phyloP scores from a whole-genome alignment of 345 rosid genomes.

The Salix brachista region DNA sequence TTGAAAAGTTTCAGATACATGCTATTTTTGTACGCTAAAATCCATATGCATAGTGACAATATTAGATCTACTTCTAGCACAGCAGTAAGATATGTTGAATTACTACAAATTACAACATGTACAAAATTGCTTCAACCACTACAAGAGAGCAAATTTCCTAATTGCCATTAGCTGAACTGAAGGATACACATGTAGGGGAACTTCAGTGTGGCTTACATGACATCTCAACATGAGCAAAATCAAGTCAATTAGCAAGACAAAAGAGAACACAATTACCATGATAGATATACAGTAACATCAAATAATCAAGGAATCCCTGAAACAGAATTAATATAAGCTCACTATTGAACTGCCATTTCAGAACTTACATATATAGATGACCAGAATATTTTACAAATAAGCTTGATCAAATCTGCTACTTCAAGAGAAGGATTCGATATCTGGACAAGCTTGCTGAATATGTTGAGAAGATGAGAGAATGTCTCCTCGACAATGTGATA shows the following conservation, averaged over 20 bases:
- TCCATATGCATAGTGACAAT: background rate
- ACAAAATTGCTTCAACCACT: background rate
- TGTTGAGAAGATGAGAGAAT: slow-evolving; percentile 71
- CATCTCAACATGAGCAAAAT: slow-evolving; percentile 1
- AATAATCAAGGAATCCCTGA: background rate
- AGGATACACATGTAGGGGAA: background rate
- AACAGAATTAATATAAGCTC: background rate
- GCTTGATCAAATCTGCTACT: slow-evolving; percentile 90
- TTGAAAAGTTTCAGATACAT: background rate
- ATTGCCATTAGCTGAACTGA: background rate
- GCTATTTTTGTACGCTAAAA: background rate
- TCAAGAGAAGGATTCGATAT: slow-evolving; percentile 74
- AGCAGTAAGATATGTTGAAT: background rate
- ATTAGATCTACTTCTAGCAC: background rate
- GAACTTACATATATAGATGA: slow-evolving; percentile 90
- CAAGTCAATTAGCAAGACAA: background rate
- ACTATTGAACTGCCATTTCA: background rate
- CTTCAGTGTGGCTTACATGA: background rate
- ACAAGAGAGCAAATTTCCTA: background rate
- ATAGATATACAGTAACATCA: background rate
- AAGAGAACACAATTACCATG: background rate
- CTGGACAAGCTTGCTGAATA: slow-evolving; percentile 79
- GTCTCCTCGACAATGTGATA: slow-evolving; percentile 78
- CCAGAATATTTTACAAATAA: slow-evolving; percentile 98
- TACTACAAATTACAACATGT: background rate